Base-by-base conservation (phyloP, 1,284 basidiomycete species). In the Acaromyces ingoldii region DNA sequence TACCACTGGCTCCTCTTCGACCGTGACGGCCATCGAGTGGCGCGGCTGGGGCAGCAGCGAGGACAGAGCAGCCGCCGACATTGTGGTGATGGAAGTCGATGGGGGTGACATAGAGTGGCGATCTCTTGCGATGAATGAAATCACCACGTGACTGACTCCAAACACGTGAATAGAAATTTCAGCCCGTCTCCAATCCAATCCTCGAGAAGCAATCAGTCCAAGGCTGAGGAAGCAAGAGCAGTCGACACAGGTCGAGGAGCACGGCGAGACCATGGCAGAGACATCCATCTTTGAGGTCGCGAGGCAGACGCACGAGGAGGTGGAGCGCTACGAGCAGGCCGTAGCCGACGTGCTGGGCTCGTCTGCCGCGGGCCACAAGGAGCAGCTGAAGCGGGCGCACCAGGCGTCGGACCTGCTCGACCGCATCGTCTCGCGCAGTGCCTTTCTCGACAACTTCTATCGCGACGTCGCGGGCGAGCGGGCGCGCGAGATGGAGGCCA, bases 261-360 rank as follows among this genome's bases (percentile, higher is more conserved):
- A n/a, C n/a, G n/a, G n/a, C n/a, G n/a, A n/a, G n/a, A 47, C 4
- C n/a, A 74, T 74, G 71, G 66, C 72, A 19, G 65, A 71, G 7
- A 72, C 95, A 88, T 92, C 89, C 45, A 81, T 91, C 67, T 81
- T 95, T 74, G 93, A 98, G 78, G 81, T 89, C 24, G 89, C 92
- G 70, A 84, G 93, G 40, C 89, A 91, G 67, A 88, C 86, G 7
- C 92, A 97, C 77, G 91, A 97, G 79, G 92, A 96, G 77, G 82
- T 90, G 25, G 93, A 98, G 79, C 84, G 89, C 55, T 89, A 91
- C 64, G 88, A 82, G 65, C 77, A 79, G 51, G 79, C 80, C 9
- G 72, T 82, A 26, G 79, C 80, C 5, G 78, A 79, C 44, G 77
- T 82, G 43, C 74, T 83, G 46, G 31, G 33, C 41, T 28, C 49